Base-by-base conservation (phyloP, 257 asterid species). In the Anisodus tanguticus region DNA sequence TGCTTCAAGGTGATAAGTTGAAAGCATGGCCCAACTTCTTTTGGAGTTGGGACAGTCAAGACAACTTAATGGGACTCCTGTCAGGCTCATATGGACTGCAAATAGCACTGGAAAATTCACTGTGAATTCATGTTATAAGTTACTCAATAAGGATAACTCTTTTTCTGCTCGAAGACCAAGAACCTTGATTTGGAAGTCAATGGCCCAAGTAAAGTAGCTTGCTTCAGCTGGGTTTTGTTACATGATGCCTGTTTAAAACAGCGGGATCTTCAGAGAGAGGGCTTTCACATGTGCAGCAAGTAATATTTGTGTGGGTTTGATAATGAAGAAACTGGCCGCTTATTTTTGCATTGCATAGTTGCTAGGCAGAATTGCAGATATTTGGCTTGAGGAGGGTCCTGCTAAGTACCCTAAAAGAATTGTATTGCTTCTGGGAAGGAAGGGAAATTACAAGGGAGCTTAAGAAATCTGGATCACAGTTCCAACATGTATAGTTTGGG, bases 161-260 rank as follows among this genome's bases (percentile, higher is more conserved):
- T 74, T 22, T 49, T 26, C 22, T 49, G 45, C 43, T 76, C 8
- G 13, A 76, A 1, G 9, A 26, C 22, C 62, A 26, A 76, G 81
- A 76, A 49, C 47, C 81, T 76, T 76, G 81, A 51, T 51, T 53
- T 26, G 43, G 60, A 74, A 76, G 47, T 76, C 10, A 3, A 51
- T 12, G 81, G 63, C 62, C 43, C 63, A 12, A 49, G 45, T 26
- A 74, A 19, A 74, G 81, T 26, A 26, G 63, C 63, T 76, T 76
- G 64, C 81, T 76, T 76, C 81, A 76, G 47, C 60, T 22, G 22
- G 60, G 59, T 74, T 72, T 19, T 76, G 45, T 76, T 15, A 31
- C 81, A 76, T 26, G 47, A 76, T 51, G 63, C 12, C 63, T 22
- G 57, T 12, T 51, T 51, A 51, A 76, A 13, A 31, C 81, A 51